Conservation (phyloP, 306 rosid species). For the Sicyos baderoa region DNA sequence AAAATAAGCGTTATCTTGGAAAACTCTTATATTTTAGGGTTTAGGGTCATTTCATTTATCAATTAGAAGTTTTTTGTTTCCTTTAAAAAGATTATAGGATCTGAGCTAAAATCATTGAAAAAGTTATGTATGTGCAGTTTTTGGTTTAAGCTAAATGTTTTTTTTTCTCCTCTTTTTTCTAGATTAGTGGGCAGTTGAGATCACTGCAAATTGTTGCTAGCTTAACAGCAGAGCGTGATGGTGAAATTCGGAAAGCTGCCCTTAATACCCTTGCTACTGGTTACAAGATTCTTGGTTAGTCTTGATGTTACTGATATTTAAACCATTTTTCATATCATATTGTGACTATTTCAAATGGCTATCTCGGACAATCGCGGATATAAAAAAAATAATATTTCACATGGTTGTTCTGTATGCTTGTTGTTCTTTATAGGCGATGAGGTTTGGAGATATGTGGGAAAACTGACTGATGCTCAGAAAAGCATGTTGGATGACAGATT, state of each 20-base stretch:
- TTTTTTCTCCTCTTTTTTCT: constrained; percentile 9
- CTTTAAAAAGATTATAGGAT: no score
- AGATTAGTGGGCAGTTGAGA: constrained; percentile 89
- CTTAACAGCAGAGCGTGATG: constrained; percentile 94
- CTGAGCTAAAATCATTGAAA: neutral
- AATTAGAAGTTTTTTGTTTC: no score
- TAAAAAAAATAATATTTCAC: no score
- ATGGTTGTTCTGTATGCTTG: no score
- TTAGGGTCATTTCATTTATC: no score
- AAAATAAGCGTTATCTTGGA: no score
- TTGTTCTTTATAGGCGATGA: constrained; percentile 60
- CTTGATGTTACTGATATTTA: constrained; percentile 16
- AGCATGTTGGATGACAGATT: constrained; percentile 97
- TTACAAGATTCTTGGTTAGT: constrained; percentile 93
- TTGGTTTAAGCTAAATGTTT: neutral
- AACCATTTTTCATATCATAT: no score
- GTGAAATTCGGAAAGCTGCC: constrained; percentile 94
- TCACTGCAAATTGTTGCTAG: constrained; percentile 90
- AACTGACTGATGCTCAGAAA: constrained; percentile 91
- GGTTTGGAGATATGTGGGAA: constrained; percentile 94
- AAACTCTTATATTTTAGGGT: no score
- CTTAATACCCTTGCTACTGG: constrained; percentile 89
- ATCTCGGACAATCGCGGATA: no score
- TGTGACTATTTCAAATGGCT: no score
- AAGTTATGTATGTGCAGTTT: neutral